phyloP scores from a whole-genome alignment of 2,329 filamentous ascomycete species.

The Blumeria graminis region DNA sequence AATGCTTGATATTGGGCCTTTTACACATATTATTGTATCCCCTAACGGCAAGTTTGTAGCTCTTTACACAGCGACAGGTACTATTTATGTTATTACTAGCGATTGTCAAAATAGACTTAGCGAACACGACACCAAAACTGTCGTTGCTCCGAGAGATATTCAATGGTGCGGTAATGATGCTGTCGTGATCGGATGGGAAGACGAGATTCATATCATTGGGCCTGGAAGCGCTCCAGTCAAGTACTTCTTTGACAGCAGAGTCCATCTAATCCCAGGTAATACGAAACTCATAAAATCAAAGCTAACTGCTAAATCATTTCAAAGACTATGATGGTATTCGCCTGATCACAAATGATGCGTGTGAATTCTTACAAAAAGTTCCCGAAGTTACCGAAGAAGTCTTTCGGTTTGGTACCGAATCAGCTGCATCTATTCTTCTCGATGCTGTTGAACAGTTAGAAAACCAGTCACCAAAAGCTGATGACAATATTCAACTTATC shows the following conservation, averaged over 20 bases:
- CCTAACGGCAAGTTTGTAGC: constrained; percentile 76
- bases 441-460: constrained; percentile 84
- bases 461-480: constrained; percentile 82
- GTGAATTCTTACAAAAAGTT: constrained; percentile 91
- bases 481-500: constrained; percentile 93
- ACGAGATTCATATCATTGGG: constrained; percentile 85
- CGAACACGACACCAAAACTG: constrained; percentile 73
- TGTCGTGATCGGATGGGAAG: constrained; percentile 85
- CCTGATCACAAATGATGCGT: constrained; percentile 77
- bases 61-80: constrained; percentile 65
- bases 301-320: constrained; percentile 4
- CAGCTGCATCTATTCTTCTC: constrained; percentile 72
- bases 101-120: constrained; percentile 85
- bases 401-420: constrained; percentile 70
- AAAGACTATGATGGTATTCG: constrained; percentile 61
- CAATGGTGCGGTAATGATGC: constrained; percentile 95
- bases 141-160: constrained; percentile 64
- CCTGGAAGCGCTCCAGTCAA: constrained; percentile 51
- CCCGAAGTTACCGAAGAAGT: constrained; percentile 69
- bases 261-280: constrained; percentile 69
- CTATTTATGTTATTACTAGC: constrained; percentile 77
- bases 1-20: constrained; percentile 74
- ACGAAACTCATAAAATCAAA: not conserved
- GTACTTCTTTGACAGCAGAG: constrained; percentile 75
- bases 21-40: constrained; percentile 72